Percentiles rank a stretch among this genome's conserved stretches.
Conservation (phyloP, 345 rosid genomes). For the Leavenworthia alabamica region DNA sequence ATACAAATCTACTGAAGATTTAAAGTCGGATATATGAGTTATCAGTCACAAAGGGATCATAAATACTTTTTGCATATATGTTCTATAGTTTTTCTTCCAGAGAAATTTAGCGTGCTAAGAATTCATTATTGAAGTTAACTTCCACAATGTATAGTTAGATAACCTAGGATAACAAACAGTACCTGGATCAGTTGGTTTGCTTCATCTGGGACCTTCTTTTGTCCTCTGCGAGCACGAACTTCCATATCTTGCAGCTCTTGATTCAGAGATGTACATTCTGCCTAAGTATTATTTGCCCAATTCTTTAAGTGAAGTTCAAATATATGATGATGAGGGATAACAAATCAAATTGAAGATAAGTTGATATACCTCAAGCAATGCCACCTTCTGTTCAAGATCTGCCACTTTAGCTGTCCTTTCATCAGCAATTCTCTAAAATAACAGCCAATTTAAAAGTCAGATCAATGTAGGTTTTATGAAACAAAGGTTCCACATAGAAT, state of each 20-base stretch:
- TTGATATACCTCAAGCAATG: slow-evolving; percentile 73
- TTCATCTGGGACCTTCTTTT: slow-evolving; percentile 85
- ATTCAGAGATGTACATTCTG: slow-evolving; percentile 71
- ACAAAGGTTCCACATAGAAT: slow-evolving; percentile 9
- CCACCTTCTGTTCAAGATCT: slow-evolving; percentile 93
- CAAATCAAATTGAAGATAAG: not conserved
- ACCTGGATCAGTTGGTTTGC: slow-evolving; percentile 94
- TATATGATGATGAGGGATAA: not conserved
- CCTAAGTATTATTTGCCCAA: slow-evolving; percentile 42
- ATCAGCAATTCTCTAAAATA: slow-evolving; percentile 70
- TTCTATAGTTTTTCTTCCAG: not conserved
- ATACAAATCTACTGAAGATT: not conserved
- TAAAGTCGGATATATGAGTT: not conserved
- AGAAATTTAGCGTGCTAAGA: not conserved
- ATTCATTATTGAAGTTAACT: not conserved
- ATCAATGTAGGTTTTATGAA: not conserved
- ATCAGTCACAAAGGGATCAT: slow-evolving; percentile 5
- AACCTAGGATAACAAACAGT: slow-evolving; percentile 9
- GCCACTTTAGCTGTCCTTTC: slow-evolving; percentile 82
- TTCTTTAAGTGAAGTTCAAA: slow-evolving; percentile 12
- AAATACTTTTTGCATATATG: not conserved
- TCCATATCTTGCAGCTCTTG: slow-evolving; percentile 98
- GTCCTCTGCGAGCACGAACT: slow-evolving; percentile 75
- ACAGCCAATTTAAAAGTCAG: slow-evolving; percentile 17
- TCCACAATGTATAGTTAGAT: not conserved